Evolutionary conservation across 768 basidiomycete genomes (phyloP), one percentile per base, ranked within the genome.

Genomic region (Chiua virens): DNA sequence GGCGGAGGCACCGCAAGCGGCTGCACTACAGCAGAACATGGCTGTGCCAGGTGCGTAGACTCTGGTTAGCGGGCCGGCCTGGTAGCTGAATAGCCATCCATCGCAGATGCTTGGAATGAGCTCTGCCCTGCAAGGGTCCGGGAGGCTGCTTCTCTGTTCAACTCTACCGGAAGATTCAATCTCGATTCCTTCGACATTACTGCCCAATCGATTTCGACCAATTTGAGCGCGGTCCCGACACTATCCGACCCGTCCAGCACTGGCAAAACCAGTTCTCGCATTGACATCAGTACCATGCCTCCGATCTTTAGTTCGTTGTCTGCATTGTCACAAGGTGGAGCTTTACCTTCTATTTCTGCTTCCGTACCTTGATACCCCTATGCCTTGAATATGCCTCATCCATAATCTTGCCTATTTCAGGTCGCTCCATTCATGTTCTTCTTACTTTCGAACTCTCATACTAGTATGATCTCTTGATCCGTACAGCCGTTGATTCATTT

Each of bases 1-100:
- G 52, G 67, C 65, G 0, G 66, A 68, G 54, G 57, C 64, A 1
- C 61, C 61, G 18, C 52, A 62, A 35, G 18, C 10, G 3, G 43
- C 64, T 28, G 45, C 56, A n/a, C 9, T 34, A 30, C 55, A 60
- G 34, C 66, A 68, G 25, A 53, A 56, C 6, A 36, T 21, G 13
- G 46, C 50, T 22, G 5, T 59, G 5, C 66, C 65, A 8, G 42
- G 64, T 66, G 39, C 47, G 64, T 60, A 1, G 17, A 8, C n/a
- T 10, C 25, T 10, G 11, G 7, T 38, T 13, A 13, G 17, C 10
- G 10, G 13, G 14, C 21, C 41, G 40, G 28, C 42, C 27, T 8
- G 13, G 22, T 41, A 21, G 9, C 9, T 28, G 11, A 57, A 46
- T 36, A 36, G 4, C 5, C 5, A 27, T 46, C 10, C 23, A 41